These are phyloP conservation scores for Ligustrum vulgare DNA, from an alignment of 257 asterid genomes.

Conservation along the genomic window DNA sequence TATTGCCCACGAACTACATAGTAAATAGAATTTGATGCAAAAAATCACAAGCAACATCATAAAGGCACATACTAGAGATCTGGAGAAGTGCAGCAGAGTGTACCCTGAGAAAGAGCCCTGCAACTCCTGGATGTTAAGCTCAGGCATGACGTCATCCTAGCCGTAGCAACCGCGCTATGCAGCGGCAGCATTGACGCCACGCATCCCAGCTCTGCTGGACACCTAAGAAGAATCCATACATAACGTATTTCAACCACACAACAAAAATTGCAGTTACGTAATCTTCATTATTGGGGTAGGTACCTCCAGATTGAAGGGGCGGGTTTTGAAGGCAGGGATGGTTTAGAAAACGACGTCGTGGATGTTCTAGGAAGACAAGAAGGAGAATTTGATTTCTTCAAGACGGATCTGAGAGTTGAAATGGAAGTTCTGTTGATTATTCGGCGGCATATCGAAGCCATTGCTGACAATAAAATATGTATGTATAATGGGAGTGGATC, in stretches of 20 bases:
- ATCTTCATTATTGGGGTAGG: not conserved
- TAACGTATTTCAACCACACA: constrained; percentile 2
- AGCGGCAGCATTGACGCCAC: constrained; percentile 80
- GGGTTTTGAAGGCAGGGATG: constrained; percentile 34
- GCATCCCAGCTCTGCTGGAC: constrained; percentile 75
- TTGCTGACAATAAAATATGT: constrained; percentile 23
- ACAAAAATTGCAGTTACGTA: not conserved
- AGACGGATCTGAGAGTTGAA: constrained; percentile 38
- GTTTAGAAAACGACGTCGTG: constrained; percentile 27
- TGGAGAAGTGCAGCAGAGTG: constrained; percentile 95
- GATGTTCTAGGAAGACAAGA: constrained; percentile 14
- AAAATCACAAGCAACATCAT: constrained; percentile 2
- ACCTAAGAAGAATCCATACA: constrained; percentile 33
- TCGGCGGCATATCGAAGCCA: constrained; percentile 79
- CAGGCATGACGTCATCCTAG: constrained; percentile 96
- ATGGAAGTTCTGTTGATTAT: constrained; percentile 36
- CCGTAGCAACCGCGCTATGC: constrained; percentile 88
- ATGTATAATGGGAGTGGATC: constrained; percentile 23
- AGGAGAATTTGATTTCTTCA: constrained; percentile 36
- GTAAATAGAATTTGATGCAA: not conserved
- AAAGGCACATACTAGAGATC: constrained; percentile 82
- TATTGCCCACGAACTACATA: not conserved
- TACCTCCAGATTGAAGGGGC: constrained; percentile 32
- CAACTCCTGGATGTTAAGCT: constrained; percentile 77
- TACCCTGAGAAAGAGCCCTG: constrained; percentile 99